phyloP scores from a whole-genome alignment of 2,329 filamentous ascomycete genomes.

The Plenodomus lindquistii region DNA sequence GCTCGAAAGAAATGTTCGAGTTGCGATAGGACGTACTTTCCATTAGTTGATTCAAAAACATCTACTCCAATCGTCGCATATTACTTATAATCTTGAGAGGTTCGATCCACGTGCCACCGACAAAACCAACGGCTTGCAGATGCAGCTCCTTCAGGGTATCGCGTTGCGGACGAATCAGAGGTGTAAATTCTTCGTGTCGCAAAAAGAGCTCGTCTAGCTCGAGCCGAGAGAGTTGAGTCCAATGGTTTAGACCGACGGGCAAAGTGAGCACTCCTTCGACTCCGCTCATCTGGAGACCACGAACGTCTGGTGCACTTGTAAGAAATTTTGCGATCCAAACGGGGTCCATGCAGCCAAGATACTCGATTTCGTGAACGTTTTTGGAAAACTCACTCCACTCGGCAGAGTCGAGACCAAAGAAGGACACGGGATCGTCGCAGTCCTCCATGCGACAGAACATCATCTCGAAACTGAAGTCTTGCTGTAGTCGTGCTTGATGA shows the following conservation, averaged over 20 bases:
- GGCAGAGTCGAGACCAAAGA: no score
- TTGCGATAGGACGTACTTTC: no score
- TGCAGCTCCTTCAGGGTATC: neutral
- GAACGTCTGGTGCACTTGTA: neutral
- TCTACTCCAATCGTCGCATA: neutral
- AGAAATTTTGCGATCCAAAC: no score
- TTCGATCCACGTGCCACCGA: neutral
- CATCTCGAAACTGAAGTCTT: no score
- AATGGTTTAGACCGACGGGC: neutral
- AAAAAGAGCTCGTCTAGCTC: neutral
- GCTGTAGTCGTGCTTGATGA: no score
- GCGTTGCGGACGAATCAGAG: neutral
- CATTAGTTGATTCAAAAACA: neutral
- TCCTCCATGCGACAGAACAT: no score
- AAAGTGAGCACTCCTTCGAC: neutral
- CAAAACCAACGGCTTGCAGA: neutral
- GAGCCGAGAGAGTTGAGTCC: neutral
- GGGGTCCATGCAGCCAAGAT: no score
- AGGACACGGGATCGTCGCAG: no score
- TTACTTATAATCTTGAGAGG: neutral
- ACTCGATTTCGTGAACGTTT: no score
- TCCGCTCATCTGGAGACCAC: neutral
- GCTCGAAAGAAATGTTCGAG: no score
- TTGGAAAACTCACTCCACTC: no score
- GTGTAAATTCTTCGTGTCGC: neutral